Evolutionary conservation across 768 basidiomycete genomes (phyloP).

Genomic region (Pleurotus giganteus): DNA sequence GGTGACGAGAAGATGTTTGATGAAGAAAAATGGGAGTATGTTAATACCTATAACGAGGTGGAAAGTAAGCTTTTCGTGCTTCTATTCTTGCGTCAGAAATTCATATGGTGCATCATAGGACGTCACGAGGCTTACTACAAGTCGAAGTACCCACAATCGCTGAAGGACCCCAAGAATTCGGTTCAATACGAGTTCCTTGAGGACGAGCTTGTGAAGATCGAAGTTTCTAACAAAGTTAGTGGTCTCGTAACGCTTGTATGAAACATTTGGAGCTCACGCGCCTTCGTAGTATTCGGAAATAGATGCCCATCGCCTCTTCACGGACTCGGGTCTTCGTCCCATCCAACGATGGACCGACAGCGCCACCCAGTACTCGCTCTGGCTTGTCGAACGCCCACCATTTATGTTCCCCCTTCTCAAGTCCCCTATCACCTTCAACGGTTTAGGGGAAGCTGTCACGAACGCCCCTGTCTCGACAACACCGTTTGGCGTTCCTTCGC

Average conservation of each 20-base stretch:
- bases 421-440: constrained; percentile 29
- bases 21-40: constrained; percentile 74
- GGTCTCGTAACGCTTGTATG: neutral
- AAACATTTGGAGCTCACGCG: neutral
- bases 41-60: constrained; percentile 45
- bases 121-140: constrained; percentile 84
- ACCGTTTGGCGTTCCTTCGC: constrained; percentile 67
- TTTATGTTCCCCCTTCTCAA: constrained; percentile 71
- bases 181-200: constrained; percentile 52
- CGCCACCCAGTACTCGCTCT: constrained; percentile 72
- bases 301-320: constrained; percentile 71
- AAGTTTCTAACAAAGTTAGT: constrained; percentile 82
- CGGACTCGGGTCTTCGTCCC: constrained; percentile 73
- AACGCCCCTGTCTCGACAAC: constrained; percentile 27
- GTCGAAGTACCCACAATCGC: constrained; percentile 56
- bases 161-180: constrained; percentile 48
- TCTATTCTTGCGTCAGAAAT: neutral
- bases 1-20: constrained; percentile 66
- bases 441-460: constrained; percentile 18
- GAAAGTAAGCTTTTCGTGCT: constrained; percentile 16
- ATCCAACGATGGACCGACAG: constrained; percentile 85
- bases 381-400: constrained; percentile 85
- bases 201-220: constrained; percentile 81
- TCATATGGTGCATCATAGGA: constrained; percentile 40
- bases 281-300: constrained; percentile 70